phyloP scores from a whole-genome alignment of 2,329 filamentous ascomycete species.

The Aschersonia sp. region DNA sequence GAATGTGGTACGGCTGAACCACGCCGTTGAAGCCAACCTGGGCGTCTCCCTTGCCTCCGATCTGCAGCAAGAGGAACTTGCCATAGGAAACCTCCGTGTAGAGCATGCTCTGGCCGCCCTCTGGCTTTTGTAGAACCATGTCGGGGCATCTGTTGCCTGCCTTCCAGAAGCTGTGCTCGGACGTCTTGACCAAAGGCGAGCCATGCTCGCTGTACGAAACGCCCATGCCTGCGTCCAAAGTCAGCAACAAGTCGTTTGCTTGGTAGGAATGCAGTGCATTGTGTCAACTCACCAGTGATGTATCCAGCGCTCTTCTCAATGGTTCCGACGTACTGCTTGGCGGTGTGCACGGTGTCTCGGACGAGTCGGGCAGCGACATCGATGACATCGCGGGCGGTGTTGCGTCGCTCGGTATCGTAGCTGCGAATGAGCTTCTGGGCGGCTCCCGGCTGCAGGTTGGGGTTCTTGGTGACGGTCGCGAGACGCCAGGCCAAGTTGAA shows the following conservation, averaged over 20 bases:
- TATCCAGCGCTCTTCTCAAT: conserved; percentile 32
- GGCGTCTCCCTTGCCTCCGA: conserved; percentile 6
- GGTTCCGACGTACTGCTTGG: conserved; percentile 29
- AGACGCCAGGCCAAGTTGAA: conserved; percentile 41
- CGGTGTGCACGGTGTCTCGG: conserved; percentile 26
- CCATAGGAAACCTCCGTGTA: conserved; percentile 19
- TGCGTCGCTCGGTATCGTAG: conserved; percentile 28
- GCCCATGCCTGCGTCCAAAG: conserved; percentile 20
- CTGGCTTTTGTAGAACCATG: conserved; percentile 10
- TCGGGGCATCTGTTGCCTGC: conserved; percentile 24
- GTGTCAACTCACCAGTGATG: conserved; percentile 25
- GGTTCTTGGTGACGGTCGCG: conserved; percentile 12
- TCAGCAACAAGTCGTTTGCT: background rate
- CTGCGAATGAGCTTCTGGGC: conserved; percentile 19
- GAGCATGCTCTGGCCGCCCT: conserved; percentile 10
- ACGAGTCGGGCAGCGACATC: conserved; percentile 30
- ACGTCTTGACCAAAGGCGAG: conserved; percentile 19
- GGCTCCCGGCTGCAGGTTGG: conserved; percentile 8
- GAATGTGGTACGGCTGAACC: background rate
- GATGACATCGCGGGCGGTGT: conserved; percentile 28
- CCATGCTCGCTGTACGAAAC: conserved; percentile 21
- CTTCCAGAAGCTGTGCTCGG: conserved; percentile 19
- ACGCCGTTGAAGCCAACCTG: background rate
- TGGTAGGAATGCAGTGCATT: too few species aligned
- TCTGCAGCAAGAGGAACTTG: conserved; percentile 14